These are phyloP conservation scores for Kernera saxatilis DNA, from an alignment of 345 rosid species.

Conservation along the genomic window DNA sequence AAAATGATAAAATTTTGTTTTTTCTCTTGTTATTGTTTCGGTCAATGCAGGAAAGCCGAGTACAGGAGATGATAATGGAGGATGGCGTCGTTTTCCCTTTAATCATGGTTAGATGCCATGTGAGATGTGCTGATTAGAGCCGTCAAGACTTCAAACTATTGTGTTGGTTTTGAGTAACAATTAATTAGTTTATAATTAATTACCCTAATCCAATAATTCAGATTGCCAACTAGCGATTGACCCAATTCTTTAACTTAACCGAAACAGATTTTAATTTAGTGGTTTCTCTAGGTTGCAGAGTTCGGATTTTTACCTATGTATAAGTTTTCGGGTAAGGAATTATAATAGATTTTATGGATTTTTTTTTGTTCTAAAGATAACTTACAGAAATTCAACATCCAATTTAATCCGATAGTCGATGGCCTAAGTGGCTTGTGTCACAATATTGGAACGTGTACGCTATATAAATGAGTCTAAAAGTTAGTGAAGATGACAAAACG, in stretches of 20 bases:
- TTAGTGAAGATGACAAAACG: not conserved
- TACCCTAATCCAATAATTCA: not conserved
- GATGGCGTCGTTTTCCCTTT: constrained; percentile 1
- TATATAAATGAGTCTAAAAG: not conserved
- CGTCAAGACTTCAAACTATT: constrained; percentile 16
- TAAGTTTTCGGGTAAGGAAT: not conserved
- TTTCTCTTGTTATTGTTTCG: not conserved
- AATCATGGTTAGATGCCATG: constrained; percentile 18
- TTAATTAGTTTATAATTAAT: not conserved
- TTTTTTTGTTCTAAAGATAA: too few relatives aligned
- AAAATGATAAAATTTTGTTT: not conserved
- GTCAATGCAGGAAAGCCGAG: not conserved
- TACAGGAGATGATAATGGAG: not conserved
- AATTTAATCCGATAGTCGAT: too few relatives aligned
- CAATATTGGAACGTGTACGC: too few relatives aligned
- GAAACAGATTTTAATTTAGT: not conserved
- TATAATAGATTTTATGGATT: not conserved
- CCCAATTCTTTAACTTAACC: not conserved
- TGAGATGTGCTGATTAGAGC: constrained; percentile 2
- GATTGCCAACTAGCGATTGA: not conserved
- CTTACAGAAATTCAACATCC: too few relatives aligned
- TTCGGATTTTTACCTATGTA: too few relatives aligned
- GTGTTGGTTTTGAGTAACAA: not conserved
- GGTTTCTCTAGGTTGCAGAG: not conserved
- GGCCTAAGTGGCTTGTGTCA: too few relatives aligned